phyloP scores from a whole-genome alignment of 495 filamentous ascomycete genomes.

The Entonaema liquescens region DNA sequence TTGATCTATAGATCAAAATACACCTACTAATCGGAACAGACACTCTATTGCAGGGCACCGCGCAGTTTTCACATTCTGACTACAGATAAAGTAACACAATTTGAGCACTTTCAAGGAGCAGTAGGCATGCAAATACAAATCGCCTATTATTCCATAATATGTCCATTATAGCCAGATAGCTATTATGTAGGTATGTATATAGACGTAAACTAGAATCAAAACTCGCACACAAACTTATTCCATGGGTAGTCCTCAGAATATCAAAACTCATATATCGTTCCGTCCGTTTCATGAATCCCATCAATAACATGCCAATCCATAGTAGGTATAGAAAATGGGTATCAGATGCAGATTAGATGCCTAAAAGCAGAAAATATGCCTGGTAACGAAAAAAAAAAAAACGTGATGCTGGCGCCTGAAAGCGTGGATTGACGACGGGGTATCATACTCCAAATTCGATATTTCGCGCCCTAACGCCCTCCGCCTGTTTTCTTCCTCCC shows the following conservation, averaged over 20 bases:
- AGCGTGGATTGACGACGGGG: conserved; percentile 26
- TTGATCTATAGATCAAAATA: too few relatives aligned
- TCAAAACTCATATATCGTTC: too few relatives aligned
- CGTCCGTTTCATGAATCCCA: background rate
- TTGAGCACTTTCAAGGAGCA: background rate
- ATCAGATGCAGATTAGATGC: conserved; percentile 41
- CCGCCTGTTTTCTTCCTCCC: background rate
- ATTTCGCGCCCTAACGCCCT: conserved; percentile 12
- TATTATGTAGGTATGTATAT: background rate
- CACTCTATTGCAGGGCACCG: background rate
- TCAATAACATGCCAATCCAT: conserved; percentile 7
- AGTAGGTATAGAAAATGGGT: conserved; percentile 32
- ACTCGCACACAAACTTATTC: background rate
- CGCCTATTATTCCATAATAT: background rate
- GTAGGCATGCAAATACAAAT: background rate
- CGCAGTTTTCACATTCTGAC: background rate
- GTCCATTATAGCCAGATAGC: background rate
- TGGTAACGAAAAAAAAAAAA: conserved; percentile 2
- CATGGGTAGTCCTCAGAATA: too few relatives aligned
- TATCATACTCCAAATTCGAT: conserved; percentile 26
- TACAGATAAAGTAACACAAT: background rate
- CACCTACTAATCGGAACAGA: too few relatives aligned
- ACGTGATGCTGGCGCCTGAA: conserved; percentile 16
- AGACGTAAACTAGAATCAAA: background rate
- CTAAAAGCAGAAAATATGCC: conserved; percentile 38